A percentile compares a stretch with the other conserved stretches of the same genome.
Evolutionary conservation across 495 filamentous ascomycete genomes (phyloP).

Genomic region (Aspergillus saccharolyticus): DNA sequence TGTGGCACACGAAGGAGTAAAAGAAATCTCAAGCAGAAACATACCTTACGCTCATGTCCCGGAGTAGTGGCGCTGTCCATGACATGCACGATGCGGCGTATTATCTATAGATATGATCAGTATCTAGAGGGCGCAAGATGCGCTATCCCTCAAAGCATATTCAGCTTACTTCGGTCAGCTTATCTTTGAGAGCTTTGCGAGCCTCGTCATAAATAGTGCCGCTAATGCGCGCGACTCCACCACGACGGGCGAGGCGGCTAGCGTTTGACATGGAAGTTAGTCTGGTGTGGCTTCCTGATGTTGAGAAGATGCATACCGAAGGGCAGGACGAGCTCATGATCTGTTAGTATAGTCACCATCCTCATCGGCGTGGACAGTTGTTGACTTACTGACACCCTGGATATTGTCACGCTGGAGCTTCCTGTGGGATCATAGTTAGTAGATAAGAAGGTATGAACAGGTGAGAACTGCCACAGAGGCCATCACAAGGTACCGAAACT

Average conservation of each 20-base stretch:
- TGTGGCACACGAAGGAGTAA: no score
- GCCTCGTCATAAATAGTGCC: slow-evolving; percentile 65
- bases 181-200: slow-evolving; percentile 47
- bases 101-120: no score
- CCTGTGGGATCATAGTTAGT: slow-evolving; percentile 45
- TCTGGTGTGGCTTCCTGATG: neutral
- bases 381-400: slow-evolving; percentile 49
- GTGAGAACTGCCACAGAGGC: no score
- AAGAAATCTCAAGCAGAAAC: neutral
- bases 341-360: neutral
- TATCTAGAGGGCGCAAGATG: no score
- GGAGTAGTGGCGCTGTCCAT: slow-evolving; percentile 11
- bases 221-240: slow-evolving; percentile 72
- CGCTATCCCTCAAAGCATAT: no score
- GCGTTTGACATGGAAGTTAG: neutral
- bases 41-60: slow-evolving; percentile 15
- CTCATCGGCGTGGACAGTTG: neutral
- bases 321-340: slow-evolving; percentile 54
- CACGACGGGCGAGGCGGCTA: slow-evolving; percentile 73
- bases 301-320: slow-evolving; percentile 48
- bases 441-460: no score
- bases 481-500: neutral
- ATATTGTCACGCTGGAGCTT: slow-evolving; percentile 59
- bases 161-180: slow-evolving; percentile 48
- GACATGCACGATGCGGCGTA: slow-evolving; percentile 14